phyloP scores from a whole-genome alignment of 2,329 filamentous ascomycete species.

The Ceratocystis ficicola region DNA sequence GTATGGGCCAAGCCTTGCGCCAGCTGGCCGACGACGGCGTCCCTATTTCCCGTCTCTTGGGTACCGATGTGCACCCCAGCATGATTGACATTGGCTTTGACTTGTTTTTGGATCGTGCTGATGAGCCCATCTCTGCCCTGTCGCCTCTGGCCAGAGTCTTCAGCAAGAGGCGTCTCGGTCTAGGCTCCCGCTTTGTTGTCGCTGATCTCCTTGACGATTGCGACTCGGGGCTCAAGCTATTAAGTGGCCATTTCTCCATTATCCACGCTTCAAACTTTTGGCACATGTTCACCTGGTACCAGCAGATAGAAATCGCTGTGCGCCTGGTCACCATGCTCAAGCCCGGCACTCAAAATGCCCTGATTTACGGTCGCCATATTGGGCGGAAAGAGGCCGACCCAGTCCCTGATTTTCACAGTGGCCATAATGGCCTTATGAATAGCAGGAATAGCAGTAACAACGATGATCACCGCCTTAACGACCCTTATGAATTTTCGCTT shows the following conservation, averaged over 20 bases:
- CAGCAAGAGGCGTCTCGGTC: slow-evolving; percentile 25
- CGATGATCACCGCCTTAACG: not conserved
- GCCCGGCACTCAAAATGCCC: slow-evolving; percentile 33
- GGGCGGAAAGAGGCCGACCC: slow-evolving; percentile 28
- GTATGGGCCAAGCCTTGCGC: slow-evolving; percentile 40
- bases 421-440: no score
- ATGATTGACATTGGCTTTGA: slow-evolving; percentile 50
- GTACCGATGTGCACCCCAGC: slow-evolving; percentile 37
- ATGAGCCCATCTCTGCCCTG: slow-evolving; percentile 18
- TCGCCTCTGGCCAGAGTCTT: not conserved
- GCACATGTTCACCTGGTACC: slow-evolving; percentile 38
- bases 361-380: slow-evolving; percentile 43
- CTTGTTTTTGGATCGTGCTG: slow-evolving; percentile 44
- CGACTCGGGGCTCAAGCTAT: slow-evolving; percentile 29
- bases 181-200: slow-evolving; percentile 38
- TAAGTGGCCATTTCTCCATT: slow-evolving; percentile 36
- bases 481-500: not conserved
- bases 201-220: slow-evolving; percentile 39
- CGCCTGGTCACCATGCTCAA: slow-evolving; percentile 37
- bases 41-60: slow-evolving; percentile 37
- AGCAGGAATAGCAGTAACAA: no score
- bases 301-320: slow-evolving; percentile 36
- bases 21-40: slow-evolving; percentile 41
- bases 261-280: slow-evolving; percentile 41
- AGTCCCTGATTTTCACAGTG: not conserved